Conservation (phyloP, 257 asterid genomes). For the Capsicum chinense region DNA sequence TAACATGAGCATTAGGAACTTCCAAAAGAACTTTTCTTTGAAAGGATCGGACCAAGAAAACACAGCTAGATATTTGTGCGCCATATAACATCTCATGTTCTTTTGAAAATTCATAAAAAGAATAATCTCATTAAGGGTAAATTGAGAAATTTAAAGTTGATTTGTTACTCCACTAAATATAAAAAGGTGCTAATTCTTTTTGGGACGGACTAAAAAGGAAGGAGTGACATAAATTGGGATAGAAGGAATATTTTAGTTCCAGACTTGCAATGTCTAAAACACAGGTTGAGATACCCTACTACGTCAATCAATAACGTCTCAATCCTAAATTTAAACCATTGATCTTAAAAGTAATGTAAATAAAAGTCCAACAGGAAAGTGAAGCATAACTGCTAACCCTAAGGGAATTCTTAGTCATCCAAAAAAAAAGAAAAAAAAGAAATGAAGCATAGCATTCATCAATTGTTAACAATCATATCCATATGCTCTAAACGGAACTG, state of each 20-base stretch:
- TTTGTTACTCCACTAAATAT: no score
- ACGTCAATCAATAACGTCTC: background rate
- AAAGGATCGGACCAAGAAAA: background rate
- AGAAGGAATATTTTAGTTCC: background rate
- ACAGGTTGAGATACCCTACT: background rate
- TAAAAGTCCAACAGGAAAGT: conserved; percentile 3
- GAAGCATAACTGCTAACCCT: background rate
- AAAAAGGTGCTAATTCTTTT: no score
- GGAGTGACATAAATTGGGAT: no score
- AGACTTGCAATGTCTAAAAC: background rate
- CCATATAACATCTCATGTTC: no score
- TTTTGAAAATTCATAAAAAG: no score
- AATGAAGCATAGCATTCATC: conserved; percentile 21
- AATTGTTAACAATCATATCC: background rate
- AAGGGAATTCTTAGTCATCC: background rate
- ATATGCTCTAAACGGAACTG: background rate
- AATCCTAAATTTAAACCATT: background rate
- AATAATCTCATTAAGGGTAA: no score
- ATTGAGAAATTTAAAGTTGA: no score
- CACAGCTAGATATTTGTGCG: no score
- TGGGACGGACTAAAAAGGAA: no score
- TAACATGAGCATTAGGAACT: background rate
- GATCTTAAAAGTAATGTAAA: background rate
- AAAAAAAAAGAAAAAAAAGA: background rate
- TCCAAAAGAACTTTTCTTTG: background rate